Percentiles rank a stretch among this genome's conserved stretches.
These are phyloP conservation scores for Cryptococcus sp. DNA, from an alignment of 1,284 basidiomycete species.

Conservation along the genomic window DNA sequence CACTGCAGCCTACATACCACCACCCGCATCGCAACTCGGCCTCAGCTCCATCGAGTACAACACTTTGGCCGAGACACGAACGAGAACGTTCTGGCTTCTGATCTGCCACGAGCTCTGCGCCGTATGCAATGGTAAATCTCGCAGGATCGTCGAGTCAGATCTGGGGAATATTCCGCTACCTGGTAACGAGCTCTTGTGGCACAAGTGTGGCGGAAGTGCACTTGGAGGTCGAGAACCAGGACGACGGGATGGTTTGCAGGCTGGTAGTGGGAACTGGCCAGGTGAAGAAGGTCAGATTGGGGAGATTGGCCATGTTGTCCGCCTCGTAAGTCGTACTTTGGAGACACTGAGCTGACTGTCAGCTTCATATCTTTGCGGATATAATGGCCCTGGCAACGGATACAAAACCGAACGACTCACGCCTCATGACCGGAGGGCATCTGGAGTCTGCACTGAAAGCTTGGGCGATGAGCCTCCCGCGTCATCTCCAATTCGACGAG, in stretches of 20 bases:
- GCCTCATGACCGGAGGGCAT: slow-evolving; percentile 7
- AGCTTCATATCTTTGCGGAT: slow-evolving; percentile 41
- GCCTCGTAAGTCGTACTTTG: slow-evolving; percentile 39
- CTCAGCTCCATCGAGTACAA: slow-evolving; percentile 35
- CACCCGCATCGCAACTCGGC: slow-evolving; percentile 30
- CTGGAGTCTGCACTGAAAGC: slow-evolving; percentile 26
- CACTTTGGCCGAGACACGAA: slow-evolving; percentile 45
- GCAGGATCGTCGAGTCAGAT: slow-evolving; percentile 43
- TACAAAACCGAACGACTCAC: slow-evolving; percentile 8
- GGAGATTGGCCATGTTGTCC: slow-evolving; percentile 52
- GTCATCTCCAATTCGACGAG: slow-evolving; percentile 54
- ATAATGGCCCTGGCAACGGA: slow-evolving; percentile 40
- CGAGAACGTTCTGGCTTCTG: slow-evolving; percentile 52
- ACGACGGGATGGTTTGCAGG: slow-evolving; percentile 35
- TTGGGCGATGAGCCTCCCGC: slow-evolving; percentile 54
- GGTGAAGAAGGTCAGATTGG: slow-evolving; percentile 48
- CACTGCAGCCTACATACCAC: slow-evolving; percentile 22
- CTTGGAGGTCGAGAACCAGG: slow-evolving; percentile 31
- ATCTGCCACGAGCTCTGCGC: slow-evolving; percentile 50
- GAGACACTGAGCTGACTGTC: background rate
- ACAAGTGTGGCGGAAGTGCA: slow-evolving; percentile 43
- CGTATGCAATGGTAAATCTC: slow-evolving; percentile 40
- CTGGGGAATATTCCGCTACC: slow-evolving; percentile 46
- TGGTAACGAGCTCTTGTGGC: slow-evolving; percentile 45
- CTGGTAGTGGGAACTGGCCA: slow-evolving; percentile 41